Conservation (phyloP, 2,329 filamentous ascomycete genomes). For the Helicocarpus griseus region DNA sequence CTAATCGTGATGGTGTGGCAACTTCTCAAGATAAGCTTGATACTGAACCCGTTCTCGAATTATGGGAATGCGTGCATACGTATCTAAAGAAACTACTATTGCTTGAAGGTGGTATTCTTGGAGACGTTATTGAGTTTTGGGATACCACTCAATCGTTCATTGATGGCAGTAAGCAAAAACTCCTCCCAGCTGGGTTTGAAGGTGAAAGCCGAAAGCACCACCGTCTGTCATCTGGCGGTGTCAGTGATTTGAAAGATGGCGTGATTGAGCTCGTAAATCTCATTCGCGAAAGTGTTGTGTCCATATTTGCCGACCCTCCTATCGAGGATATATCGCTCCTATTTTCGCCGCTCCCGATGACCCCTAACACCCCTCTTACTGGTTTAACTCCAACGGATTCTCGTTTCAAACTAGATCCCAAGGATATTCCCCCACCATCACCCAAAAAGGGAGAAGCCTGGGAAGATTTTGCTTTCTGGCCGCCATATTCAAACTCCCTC, state of each 20-base stretch:
- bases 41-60: slow-evolving; percentile 66
- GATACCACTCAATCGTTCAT: slow-evolving; percentile 85
- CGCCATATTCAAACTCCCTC: slow-evolving; percentile 80
- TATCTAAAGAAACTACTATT: slow-evolving; percentile 70
- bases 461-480: slow-evolving; percentile 96
- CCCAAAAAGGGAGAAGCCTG: slow-evolving; percentile 73
- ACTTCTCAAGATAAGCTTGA: slow-evolving; percentile 60
- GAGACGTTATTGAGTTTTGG: slow-evolving; percentile 90
- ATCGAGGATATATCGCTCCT: slow-evolving; percentile 83
- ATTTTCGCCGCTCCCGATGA: slow-evolving; percentile 64
- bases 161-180: slow-evolving; percentile 70
- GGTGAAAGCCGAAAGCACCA: slow-evolving; percentile 76
- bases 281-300: slow-evolving; percentile 66
- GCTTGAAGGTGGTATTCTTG: slow-evolving; percentile 64
- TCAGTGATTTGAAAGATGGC: slow-evolving; percentile 64
- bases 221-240: slow-evolving; percentile 60
- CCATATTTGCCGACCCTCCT: slow-evolving; percentile 79
- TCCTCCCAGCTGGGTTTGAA: slow-evolving; percentile 69
- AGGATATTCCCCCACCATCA: slow-evolving; percentile 65
- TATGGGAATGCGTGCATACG: slow-evolving; percentile 81
- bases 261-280: slow-evolving; percentile 73
- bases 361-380: slow-evolving; percentile 56
- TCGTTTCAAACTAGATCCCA: slow-evolving; percentile 69
- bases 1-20: slow-evolving; percentile 57
- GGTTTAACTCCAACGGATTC: slow-evolving; percentile 53